A percentile compares a stretch with the other conserved stretches of the same genome.
Evolutionary conservation across 2,329 filamentous ascomycete genomes (phyloP).

Genomic region (Catunica adiposa): DNA sequence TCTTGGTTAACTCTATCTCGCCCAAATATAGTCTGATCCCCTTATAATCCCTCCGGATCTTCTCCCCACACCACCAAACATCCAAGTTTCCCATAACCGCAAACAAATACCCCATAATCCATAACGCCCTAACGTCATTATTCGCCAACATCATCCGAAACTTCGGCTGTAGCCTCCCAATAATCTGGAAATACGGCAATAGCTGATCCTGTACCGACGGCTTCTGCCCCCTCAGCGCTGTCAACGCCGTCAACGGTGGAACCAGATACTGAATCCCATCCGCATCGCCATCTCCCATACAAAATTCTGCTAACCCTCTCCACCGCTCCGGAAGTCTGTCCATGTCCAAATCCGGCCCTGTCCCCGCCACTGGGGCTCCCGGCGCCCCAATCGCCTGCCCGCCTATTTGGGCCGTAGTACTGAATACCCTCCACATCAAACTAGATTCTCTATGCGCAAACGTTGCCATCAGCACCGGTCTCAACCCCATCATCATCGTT

Average conservation of each 20-base stretch:
- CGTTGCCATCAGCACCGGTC: constrained; percentile 16
- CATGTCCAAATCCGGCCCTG: constrained; percentile 13
- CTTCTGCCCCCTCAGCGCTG: constrained; percentile 6
- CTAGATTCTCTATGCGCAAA: constrained; percentile 15
- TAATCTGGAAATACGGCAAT: constrained; percentile 17
- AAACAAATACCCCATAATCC: constrained; percentile 18
- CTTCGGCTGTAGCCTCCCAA: constrained; percentile 15
- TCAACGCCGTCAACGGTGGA: constrained; percentile 13
- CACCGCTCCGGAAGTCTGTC: constrained; percentile 15
- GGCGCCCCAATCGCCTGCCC: constrained; percentile 15
- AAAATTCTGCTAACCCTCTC: constrained; percentile 13
- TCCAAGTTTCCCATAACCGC: constrained; percentile 17
- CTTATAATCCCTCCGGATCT: constrained; percentile 15
- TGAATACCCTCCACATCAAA: constrained; percentile 14
- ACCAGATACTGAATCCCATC: constrained; percentile 14
- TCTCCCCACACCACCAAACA: constrained; percentile 17
- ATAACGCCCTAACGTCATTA: constrained; percentile 17
- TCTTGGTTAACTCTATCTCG: constrained; percentile 10
- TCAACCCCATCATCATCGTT: constrained; percentile 17
- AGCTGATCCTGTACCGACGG: constrained; percentile 12
- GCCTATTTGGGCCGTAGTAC: constrained; percentile 12
- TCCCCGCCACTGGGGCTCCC: constrained; percentile 12
- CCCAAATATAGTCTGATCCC: constrained; percentile 16
- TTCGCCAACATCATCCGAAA: constrained; percentile 16
- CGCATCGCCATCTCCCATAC: constrained; percentile 2